Evolutionary conservation across 164 flowering plant genomes (phyloP), one percentile per base, ranked within the genome.

Genomic region (Aristolochia contorta): DNA sequence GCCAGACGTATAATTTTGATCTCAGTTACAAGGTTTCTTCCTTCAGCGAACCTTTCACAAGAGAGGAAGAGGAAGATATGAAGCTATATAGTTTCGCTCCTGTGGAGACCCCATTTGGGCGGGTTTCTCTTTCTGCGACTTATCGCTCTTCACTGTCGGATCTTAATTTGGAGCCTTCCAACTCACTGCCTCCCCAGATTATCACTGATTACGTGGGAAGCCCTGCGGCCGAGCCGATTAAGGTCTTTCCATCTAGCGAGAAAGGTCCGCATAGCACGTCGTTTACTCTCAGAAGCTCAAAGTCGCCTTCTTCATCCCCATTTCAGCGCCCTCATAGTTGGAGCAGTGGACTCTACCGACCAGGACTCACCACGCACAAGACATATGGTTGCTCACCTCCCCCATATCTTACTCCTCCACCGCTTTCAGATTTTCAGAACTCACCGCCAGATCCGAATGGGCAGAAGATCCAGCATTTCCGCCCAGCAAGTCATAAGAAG

Each of bases 141-240:
- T 91, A 88, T 72, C 87, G 80, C 12, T 52, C 83, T 24, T 69
- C 78, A n/a, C 67, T 88, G 20, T 82, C 87, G 7, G 82, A 81
- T 67, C 81, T 86, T 69, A 83, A 83, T 69, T 78, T 88, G 10
- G 81, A 79, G 65, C 68, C 74, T 20, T 76, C 75, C 19, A 57
- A 78, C 9, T 60, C 83, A 0, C 65, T 80, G 47, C 82, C 89
- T 12, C 85, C 89, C 8, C 77, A 75, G 69, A 84, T 91, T 18
- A 91, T 91, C 48, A 62, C 81, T 6, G 96, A 91, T 69, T 91
- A 91, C 75, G 96, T 91, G 56, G 97, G 97, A 51, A 88, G 97
- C 70, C 94, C 96, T 52, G 74, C 84, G 14, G 76, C 90, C 52
- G 96, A 91, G 53, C 91, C 88, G 58, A 32, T 82, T 63, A 84